phyloP scores from a whole-genome alignment of 2,329 filamentous ascomycete species.

The Eutypella sp. region DNA sequence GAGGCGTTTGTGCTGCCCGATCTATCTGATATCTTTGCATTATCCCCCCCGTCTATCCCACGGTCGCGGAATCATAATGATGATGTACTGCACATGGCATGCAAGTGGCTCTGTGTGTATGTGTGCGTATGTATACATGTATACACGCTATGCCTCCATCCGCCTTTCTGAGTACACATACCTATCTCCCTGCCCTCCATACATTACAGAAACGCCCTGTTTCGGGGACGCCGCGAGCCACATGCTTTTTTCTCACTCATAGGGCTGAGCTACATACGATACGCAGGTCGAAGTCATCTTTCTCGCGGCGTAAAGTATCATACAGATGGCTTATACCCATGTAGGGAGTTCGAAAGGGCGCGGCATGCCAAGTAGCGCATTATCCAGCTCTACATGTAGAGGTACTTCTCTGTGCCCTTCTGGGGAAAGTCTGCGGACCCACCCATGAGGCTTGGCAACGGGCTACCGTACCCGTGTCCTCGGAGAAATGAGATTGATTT shows the following conservation, averaged over 20 bases:
- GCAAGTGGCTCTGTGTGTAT: background rate
- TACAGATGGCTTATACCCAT: too few relatives aligned
- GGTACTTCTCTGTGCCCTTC: background rate
- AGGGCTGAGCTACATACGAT: background rate
- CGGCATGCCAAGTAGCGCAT: too few relatives aligned
- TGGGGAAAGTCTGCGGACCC: background rate
- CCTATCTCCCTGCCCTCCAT: too few relatives aligned
- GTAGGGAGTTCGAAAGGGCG: too few relatives aligned
- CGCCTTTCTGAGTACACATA: too few relatives aligned
- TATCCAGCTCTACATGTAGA: background rate
- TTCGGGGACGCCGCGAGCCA: background rate
- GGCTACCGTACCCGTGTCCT: background rate
- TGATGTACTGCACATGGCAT: too few relatives aligned
- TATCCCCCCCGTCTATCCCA: background rate
- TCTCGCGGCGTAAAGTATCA: too few relatives aligned
- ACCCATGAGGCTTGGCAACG: background rate
- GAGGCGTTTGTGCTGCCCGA: too few relatives aligned
- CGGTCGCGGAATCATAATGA: background rate
- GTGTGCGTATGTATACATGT: background rate
- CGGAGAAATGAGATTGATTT: background rate
- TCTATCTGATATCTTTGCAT: too few relatives aligned
- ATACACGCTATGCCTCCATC: too few relatives aligned
- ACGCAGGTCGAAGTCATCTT: too few relatives aligned
- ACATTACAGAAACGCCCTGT: background rate
- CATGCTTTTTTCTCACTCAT: background rate